These are phyloP conservation scores for Fraxinus greggii DNA, from an alignment of 305 asterid species.

Conservation along the genomic window DNA sequence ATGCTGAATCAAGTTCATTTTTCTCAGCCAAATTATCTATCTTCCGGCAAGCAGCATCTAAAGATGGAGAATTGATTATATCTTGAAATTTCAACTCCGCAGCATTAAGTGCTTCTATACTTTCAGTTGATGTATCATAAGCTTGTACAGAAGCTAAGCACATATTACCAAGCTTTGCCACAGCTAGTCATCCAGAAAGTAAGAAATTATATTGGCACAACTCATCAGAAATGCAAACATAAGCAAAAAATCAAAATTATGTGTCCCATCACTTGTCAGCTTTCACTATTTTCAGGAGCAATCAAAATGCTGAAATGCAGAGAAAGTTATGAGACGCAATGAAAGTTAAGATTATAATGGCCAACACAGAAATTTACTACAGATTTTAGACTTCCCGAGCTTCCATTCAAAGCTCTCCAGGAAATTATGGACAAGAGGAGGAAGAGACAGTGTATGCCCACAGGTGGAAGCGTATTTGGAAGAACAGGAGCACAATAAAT, in stretches of 20 bases:
- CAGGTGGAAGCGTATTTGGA: not conserved
- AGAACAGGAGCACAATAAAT: not conserved
- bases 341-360: not conserved
- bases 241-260: not conserved
- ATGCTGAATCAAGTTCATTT: conserved; percentile 83
- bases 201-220: conserved; percentile 15
- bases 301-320: not conserved
- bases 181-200: conserved; percentile 46
- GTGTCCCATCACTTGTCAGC: not conserved
- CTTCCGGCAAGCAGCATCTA: conserved; percentile 87
- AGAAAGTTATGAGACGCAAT: not conserved
- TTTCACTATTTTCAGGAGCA: conserved; percentile 6
- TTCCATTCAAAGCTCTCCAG: not conserved
- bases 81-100: conserved; percentile 93
- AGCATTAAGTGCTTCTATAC: conserved; percentile 69
- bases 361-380: not conserved
- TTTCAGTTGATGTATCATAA: conserved; percentile 73
- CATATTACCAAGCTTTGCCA: conserved; percentile 68
- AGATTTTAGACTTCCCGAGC: not conserved
- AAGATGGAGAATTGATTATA: conserved; percentile 78
- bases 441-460: not conserved
- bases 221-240: conserved; percentile 3
- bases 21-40: conserved; percentile 84
- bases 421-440: not conserved
- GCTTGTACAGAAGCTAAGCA: conserved; percentile 85